Evolutionary conservation across 345 rosid species (phyloP).

Genomic region (Cardamine occulta): DNA sequence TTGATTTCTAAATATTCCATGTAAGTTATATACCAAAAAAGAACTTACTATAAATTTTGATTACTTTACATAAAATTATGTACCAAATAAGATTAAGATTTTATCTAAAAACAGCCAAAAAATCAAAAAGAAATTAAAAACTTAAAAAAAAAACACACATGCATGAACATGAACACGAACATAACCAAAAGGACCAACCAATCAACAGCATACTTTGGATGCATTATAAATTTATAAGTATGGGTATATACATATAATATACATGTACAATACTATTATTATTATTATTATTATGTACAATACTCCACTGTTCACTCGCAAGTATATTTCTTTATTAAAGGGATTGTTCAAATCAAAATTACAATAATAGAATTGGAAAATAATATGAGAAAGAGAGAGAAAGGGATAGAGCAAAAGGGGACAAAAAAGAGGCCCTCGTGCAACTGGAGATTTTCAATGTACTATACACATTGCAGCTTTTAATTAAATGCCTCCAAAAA

Average conservation of each 20-base stretch:
- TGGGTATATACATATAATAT: constrained; percentile 25
- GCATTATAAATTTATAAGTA: constrained; percentile 35
- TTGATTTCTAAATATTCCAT: too few species aligned
- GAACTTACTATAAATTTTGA: too few species aligned
- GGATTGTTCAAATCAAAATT: constrained; percentile 14
- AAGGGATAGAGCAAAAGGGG: constrained; percentile 43
- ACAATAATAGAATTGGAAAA: constrained; percentile 21
- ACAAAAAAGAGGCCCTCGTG: constrained; percentile 86
- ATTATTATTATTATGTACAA: too few species aligned
- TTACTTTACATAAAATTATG: background rate
- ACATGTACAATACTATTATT: too few species aligned
- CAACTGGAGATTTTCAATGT: constrained; percentile 55
- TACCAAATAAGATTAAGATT: background rate
- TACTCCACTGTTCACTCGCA: background rate
- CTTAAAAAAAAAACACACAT: background rate
- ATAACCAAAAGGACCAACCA: constrained; percentile 34
- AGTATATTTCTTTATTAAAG: background rate
- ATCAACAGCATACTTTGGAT: constrained; percentile 35
- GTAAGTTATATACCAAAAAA: background rate
- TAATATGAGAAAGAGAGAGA: constrained; percentile 32
- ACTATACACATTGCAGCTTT: constrained; percentile 46
- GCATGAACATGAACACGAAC: constrained; percentile 37
- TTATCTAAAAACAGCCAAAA: background rate
- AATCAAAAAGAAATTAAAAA: background rate
- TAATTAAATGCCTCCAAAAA: constrained; percentile 11